Evolutionary conservation across 768 basidiomycete genomes (phyloP), one percentile per base, ranked within the genome.

Genomic region (Mrakia frigida): DNA sequence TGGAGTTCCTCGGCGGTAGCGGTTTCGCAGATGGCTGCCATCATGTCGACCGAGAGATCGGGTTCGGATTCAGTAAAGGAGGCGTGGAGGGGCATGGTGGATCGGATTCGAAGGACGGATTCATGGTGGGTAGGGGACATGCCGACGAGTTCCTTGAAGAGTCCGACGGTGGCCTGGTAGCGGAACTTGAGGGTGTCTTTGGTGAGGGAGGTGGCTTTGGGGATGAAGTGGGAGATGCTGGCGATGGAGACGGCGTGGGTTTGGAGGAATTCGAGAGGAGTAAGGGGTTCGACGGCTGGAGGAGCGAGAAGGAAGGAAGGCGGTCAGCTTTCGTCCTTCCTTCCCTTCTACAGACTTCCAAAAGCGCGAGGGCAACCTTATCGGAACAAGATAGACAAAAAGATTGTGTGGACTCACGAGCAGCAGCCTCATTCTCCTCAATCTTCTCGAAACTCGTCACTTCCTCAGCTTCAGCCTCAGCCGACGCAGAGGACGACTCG

Each of bases 11-110:
- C 84, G 70, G 70, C 37, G 23, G 76, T 77, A 13, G 94, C 91
- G 74, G 96, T 93, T n/a, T 94, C 95, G 0, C 91, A 94, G 0
- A 98, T 94, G 0, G 95, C 95, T 0, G 97, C 97, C 0, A 96
- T 94, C 79, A 98, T 96, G 82, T 99, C 97, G 0, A 95, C 96
- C 3, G 65, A 39, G 35, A 68, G 37, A 23, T 68, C 65, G 35
- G 98, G 89, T 82, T 94, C 94, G 83, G 97, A 94, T 43, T 52
- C 46, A 23, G 61, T 46, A 35, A 56, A 53, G 52, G 28, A 21
- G 50, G 25, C 59, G 63, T 23, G 52, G 9, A 37, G 52, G 33
- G 39, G 60, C 46, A 53, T 53, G 50, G 50, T 37, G 46, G 28
- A 46, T n/a, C 41, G 65, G 35, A 28, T 37, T 81, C 98, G 94